Base-by-base conservation (phyloP, 768 basidiomycete genomes). In the Galerina marginata region DNA sequence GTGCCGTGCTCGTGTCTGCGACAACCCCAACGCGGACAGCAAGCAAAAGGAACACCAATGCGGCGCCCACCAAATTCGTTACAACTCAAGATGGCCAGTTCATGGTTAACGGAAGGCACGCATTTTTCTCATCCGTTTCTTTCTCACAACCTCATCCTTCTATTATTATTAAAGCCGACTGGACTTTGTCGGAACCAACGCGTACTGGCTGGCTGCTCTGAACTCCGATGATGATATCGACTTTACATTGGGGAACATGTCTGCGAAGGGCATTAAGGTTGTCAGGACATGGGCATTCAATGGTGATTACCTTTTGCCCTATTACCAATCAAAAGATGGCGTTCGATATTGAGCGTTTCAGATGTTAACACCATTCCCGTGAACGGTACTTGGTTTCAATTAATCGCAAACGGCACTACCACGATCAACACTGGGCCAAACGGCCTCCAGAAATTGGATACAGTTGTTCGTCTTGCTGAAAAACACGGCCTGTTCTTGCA, bases 201-300 rank as follows among this genome's bases (percentile, higher is more conserved):
- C 83, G 1, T 90, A 90, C 72, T 91, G 89, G 90, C 67, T 91
- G 37, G 72, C 81, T 33, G 72, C 76, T 43, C 68, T 91, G 37
- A 87, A 88, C 59, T 69, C 69, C 10, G 81, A 79, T 26, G 60
- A 78, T 45, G 89, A 91, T 65, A 85, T 91, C 46, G 77, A 82
- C 68, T 66, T 75, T 49, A 86, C 87, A 3, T 70, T 91, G 38
- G 79, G 77, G 2, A 85, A 83, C 61, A 88, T 91, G 56, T 81
- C 83, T 11, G 77, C 80, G 2, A 70, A 76, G 11, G 86, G 85
- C 7, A 79, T 87, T 63, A 84, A 75, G 40, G 87, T 87, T 20
- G 82, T 90, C 29, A 79, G 89, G 43, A 77, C 84, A 3, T 91
- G 90, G 90, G 90, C 82, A 15, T 91, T 90, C 71, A 90, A 90